phyloP scores from a whole-genome alignment of 768 basidiomycete genomes.

The Udeniomyces megalosporus region DNA sequence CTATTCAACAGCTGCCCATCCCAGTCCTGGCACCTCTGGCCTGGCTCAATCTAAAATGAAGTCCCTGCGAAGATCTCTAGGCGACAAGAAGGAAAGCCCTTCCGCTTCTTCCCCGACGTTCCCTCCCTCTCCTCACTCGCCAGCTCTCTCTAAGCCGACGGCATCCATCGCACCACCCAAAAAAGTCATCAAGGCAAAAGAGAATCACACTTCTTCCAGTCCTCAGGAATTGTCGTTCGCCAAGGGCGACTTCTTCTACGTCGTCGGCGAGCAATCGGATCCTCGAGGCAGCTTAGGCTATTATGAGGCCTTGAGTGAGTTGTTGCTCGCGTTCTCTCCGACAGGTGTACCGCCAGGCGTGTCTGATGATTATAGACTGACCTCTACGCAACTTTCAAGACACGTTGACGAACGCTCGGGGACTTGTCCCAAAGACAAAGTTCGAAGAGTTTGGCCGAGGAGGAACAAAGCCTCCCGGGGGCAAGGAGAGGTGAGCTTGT shows the following conservation, averaged over 20 bases:
- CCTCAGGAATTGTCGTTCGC: slow-evolving; percentile 78
- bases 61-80: slow-evolving; percentile 60
- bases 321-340: background rate
- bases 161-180: slow-evolving; percentile 66
- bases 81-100: slow-evolving; percentile 45
- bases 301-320: slow-evolving; percentile 73
- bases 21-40: too few relatives aligned
- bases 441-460: slow-evolving; percentile 83
- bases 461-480: background rate
- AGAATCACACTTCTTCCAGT: slow-evolving; percentile 46
- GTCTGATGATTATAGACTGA: too few relatives aligned
- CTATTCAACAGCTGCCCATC: too few relatives aligned
- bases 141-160: slow-evolving; percentile 51
- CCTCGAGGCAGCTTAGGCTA: slow-evolving; percentile 34
- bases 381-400: slow-evolving; percentile 5
- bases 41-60: too few relatives aligned
- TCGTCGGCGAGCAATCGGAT: slow-evolving; percentile 45
- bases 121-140: slow-evolving; percentile 20
- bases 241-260: slow-evolving; percentile 96
- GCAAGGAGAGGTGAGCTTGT: background rate
- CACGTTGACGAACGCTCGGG: slow-evolving; percentile 27
- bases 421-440: slow-evolving; percentile 66
- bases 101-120: slow-evolving; percentile 39
- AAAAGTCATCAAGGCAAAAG: slow-evolving; percentile 80
- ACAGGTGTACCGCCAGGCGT: background rate